A percentile compares a stretch with the other conserved stretches of the same genome.
These are phyloP conservation scores for Chytriomyces confervae DNA, from an alignment of 192 early-diverging fungal genomes.

Conservation along the genomic window DNA sequence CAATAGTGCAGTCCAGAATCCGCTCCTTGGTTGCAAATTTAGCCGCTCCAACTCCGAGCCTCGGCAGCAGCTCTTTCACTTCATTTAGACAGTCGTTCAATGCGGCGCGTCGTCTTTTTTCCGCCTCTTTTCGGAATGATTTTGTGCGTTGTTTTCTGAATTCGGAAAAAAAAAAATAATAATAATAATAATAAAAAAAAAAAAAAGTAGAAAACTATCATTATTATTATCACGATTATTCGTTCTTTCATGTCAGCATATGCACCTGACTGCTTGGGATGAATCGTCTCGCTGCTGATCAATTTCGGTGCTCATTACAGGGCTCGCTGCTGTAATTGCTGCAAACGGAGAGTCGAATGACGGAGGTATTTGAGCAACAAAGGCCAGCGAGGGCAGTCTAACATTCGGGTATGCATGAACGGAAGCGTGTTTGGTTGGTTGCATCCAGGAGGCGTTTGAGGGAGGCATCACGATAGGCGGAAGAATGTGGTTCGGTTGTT, in stretches of 20 bases:
- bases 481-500: no score
- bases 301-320: neutral
- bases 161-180: neutral
- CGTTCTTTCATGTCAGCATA: neutral
- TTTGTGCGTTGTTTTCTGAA: neutral
- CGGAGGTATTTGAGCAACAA: neutral
- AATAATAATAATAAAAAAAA: neutral
- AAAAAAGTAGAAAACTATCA: neutral
- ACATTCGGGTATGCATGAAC: no score
- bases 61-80: constrained; percentile 4
- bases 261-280: neutral
- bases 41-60: neutral
- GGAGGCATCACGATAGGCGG: no score
- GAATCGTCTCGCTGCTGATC: neutral
- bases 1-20: constrained; percentile 11
- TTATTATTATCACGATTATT: neutral
- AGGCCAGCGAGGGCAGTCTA: no score
- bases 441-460: no score
- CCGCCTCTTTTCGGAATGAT: constrained; percentile 17
- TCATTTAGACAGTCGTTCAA: constrained; percentile 13
- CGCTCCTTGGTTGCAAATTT: constrained; percentile 16
- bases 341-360: neutral
- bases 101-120: constrained; percentile 6
- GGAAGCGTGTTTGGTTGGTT: no score
- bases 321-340: neutral